Percentiles rank a stretch among this genome's conserved stretches.
These are phyloP conservation scores for Balamuthia mandrillaris DNA, from an alignment of 208 protist species.

Conservation along the genomic window DNA sequence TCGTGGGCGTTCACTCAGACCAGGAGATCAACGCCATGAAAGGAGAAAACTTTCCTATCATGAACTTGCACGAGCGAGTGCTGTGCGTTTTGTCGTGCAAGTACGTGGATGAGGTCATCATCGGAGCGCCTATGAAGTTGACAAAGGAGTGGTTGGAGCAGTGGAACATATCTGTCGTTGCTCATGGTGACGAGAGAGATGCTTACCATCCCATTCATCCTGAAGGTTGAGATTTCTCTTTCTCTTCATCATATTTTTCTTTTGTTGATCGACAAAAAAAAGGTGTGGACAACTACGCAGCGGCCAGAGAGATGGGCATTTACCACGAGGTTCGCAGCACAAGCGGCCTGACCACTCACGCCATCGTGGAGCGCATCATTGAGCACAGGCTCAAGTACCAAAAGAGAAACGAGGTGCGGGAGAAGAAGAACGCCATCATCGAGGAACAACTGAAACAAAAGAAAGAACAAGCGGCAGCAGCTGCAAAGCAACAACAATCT, in stretches of 20 bases:
- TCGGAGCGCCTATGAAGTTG: constrained; percentile 90
- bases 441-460: neutral
- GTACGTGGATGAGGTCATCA: constrained; percentile 96
- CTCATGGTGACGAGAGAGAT: constrained; percentile 75
- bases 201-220: neutral
- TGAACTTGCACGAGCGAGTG: constrained; percentile 95
- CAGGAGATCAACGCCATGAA: constrained; percentile 65
- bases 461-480: neutral
- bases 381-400: constrained; percentile 38
- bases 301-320: constrained; percentile 79
- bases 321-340: constrained; percentile 66
- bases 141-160: constrained; percentile 84
- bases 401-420: constrained; percentile 19
- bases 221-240: neutral
- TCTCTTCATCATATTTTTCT: too few relatives aligned
- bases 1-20: constrained; percentile 95
- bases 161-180: constrained; percentile 78
- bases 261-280: neutral
- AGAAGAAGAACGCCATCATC: neutral
- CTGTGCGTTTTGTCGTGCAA: constrained; percentile 91
- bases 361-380: constrained; percentile 66
- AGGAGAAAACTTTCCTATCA: constrained; percentile 93
- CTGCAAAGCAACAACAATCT: too few relatives aligned
- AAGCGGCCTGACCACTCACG: constrained; percentile 39
- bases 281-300: constrained; percentile 46